Evolutionary conservation across 768 basidiomycete species (phyloP).

Genomic region (Termitomyces sp.): DNA sequence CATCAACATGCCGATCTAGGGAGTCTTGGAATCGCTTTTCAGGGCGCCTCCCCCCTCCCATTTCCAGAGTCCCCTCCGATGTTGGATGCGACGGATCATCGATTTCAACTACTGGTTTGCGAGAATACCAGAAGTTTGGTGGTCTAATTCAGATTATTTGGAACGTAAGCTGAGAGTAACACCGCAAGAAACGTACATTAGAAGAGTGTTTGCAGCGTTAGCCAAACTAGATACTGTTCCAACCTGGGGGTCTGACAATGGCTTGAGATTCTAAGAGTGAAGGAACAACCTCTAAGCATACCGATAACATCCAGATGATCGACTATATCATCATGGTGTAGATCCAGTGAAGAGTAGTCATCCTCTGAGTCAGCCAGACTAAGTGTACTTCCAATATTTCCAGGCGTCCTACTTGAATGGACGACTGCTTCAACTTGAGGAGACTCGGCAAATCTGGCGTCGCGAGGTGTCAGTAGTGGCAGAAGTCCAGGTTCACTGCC

Average conservation of each 20-base stretch:
- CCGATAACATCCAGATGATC: slow-evolving; percentile 82
- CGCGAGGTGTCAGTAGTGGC: slow-evolving; percentile 13
- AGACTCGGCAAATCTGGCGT: slow-evolving; percentile 30
- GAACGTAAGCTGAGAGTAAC: not conserved
- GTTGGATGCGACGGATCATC: slow-evolving; percentile 32
- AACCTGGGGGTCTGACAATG: slow-evolving; percentile 58
- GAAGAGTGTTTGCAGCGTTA: slow-evolving; percentile 74
- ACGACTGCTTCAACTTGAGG: slow-evolving; percentile 34
- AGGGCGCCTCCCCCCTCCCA: slow-evolving; percentile 17
- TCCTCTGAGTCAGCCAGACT: slow-evolving; percentile 18
- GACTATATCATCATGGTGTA: slow-evolving; percentile 75
- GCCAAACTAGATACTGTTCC: slow-evolving; percentile 69
- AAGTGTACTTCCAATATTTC: slow-evolving; percentile 39
- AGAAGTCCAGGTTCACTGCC: slow-evolving; percentile 7
- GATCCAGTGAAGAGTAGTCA: slow-evolving; percentile 18
- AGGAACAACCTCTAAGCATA: slow-evolving; percentile 17
- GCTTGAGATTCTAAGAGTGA: not conserved
- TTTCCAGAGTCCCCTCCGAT: slow-evolving; percentile 23
- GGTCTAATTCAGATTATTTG: slow-evolving; percentile 37
- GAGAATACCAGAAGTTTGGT: slow-evolving; percentile 60
- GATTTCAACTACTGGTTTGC: slow-evolving; percentile 61
- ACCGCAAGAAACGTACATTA: slow-evolving; percentile 39
- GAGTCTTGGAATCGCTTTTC: slow-evolving; percentile 32
- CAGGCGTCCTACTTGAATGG: slow-evolving; percentile 28
- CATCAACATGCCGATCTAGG: slow-evolving; percentile 74